Evolutionary conservation across 139 green algal genomes (phyloP).

Genomic region (Pleodorina starrii): DNA sequence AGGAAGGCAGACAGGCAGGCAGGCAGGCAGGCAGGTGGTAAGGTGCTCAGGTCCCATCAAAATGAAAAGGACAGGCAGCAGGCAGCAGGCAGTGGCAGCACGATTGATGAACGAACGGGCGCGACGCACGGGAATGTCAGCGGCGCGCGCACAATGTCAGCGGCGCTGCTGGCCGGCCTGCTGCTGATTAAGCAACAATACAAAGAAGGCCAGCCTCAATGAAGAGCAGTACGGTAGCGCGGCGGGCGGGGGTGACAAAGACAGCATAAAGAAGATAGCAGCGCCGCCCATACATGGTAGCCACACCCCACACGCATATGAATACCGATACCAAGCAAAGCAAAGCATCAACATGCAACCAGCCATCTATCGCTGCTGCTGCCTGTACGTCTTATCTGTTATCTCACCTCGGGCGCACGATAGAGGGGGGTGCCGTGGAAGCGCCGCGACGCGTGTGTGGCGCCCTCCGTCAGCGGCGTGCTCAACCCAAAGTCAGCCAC

Average conservation of each 20-base stretch:
- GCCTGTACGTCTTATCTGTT: not conserved
- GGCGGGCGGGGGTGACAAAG: too few species aligned
- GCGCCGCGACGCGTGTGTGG: not conserved
- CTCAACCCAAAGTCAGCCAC: conserved; percentile 34
- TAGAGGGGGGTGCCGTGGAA: not conserved
- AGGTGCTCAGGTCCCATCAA: too few species aligned
- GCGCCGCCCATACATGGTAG: not conserved
- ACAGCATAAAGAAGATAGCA: not conserved
- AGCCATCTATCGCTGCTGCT: too few species aligned
- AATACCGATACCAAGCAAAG: too few species aligned
- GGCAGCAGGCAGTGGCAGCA: not conserved
- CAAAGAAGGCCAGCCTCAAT: too few species aligned
- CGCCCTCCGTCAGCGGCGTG: not conserved
- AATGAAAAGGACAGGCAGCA: not conserved
- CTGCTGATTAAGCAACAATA: too few species aligned
- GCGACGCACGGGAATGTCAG: not conserved
- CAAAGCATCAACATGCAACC: too few species aligned
- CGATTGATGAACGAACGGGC: not conserved
- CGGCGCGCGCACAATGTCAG: too few species aligned
- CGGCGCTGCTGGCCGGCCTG: too few species aligned
- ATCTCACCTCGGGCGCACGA: not conserved
- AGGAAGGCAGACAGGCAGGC: not conserved
- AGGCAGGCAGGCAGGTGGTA: not conserved
- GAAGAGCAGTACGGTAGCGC: too few species aligned
- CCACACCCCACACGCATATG: not conserved